Evolutionary conservation across 2,329 filamentous ascomycete genomes (phyloP).

Genomic region (Ceratocystis variospora): DNA sequence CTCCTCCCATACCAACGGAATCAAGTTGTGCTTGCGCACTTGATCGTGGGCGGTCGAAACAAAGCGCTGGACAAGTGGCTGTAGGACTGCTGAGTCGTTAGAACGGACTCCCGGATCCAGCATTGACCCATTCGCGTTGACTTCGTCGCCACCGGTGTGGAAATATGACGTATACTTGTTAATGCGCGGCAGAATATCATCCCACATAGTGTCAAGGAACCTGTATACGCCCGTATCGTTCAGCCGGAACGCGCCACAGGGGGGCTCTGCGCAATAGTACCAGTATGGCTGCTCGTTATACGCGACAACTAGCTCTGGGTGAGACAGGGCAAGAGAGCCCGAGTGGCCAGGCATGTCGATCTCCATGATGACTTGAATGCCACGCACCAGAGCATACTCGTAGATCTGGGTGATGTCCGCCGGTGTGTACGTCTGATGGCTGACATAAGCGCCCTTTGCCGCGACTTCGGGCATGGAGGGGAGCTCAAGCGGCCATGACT

Average conservation of each 20-base stretch:
- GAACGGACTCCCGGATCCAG: conserved; percentile 60
- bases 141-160: conserved; percentile 79
- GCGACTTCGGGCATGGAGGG: conserved; percentile 59
- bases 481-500: conserved; percentile 76
- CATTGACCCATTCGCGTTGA: conserved; percentile 60
- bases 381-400: conserved; percentile 52
- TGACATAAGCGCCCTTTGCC: conserved; percentile 57
- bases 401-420: conserved; percentile 53
- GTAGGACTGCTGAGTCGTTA: conserved; percentile 49
- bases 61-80: conserved; percentile 65
- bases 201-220: conserved; percentile 59
- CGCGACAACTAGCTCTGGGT: conserved; percentile 59
- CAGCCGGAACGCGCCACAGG: conserved; percentile 59
- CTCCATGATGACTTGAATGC: conserved; percentile 59
- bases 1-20: conserved; percentile 78
- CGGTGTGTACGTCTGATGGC: conserved; percentile 52
- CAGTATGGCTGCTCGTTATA: conserved; percentile 44
- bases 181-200: conserved; percentile 62
- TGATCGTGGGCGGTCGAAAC: conserved; percentile 55
- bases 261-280: conserved; percentile 48
- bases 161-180: conserved; percentile 59
- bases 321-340: conserved; percentile 48
- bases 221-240: conserved; percentile 55
- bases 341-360: conserved; percentile 75
- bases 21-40: conserved; percentile 49